A percentile compares a stretch with the other conserved stretches of the same genome.
phyloP scores from a whole-genome alignment of 192 early-diverging fungal species.

The Backusella liffmaniae region DNA sequence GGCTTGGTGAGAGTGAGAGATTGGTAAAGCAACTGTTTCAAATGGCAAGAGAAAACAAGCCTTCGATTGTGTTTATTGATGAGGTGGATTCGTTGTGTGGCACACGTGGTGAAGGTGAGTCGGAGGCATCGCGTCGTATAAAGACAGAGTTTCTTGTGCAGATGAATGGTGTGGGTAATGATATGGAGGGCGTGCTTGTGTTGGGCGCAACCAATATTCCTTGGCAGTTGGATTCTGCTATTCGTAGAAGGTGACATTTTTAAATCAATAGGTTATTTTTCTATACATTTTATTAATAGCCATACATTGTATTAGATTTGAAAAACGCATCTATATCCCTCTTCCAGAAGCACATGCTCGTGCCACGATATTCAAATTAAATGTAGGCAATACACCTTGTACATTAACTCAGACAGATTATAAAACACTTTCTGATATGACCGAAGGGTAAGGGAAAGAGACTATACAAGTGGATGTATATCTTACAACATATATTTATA shows the following conservation, averaged over 20 bases:
- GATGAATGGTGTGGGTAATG: conserved; percentile 98
- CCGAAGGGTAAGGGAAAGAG: conserved; percentile 64
- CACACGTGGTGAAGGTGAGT: conserved; percentile 94
- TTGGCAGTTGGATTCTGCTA: conserved; percentile 93
- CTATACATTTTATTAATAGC: background rate
- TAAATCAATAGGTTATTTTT: no score
- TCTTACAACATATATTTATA: background rate
- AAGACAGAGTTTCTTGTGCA: conserved; percentile 99
- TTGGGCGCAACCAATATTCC: conserved; percentile 97
- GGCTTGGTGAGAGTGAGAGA: conserved; percentile 98
- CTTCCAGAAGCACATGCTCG: conserved; percentile 89
- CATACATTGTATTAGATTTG: conserved; percentile 59
- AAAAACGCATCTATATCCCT: conserved; percentile 98
- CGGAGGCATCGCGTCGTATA: conserved; percentile 90
- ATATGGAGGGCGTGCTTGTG: conserved; percentile 92
- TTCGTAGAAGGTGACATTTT: conserved; percentile 70
- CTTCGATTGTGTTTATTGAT: conserved; percentile 98
- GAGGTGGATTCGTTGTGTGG: conserved; percentile 98
- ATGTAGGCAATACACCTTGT: conserved; percentile 91
- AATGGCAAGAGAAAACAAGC: conserved; percentile 90
- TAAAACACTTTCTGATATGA: conserved; percentile 70
- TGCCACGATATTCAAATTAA: conserved; percentile 87
- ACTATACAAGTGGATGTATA: background rate
- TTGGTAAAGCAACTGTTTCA: conserved; percentile 93
- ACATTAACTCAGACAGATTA: conserved; percentile 73